Evolutionary conservation across 805 yeast species (phyloP), one percentile per base, ranked within the genome.

Genomic region (Wickerhamomyces subpelliculosus): DNA sequence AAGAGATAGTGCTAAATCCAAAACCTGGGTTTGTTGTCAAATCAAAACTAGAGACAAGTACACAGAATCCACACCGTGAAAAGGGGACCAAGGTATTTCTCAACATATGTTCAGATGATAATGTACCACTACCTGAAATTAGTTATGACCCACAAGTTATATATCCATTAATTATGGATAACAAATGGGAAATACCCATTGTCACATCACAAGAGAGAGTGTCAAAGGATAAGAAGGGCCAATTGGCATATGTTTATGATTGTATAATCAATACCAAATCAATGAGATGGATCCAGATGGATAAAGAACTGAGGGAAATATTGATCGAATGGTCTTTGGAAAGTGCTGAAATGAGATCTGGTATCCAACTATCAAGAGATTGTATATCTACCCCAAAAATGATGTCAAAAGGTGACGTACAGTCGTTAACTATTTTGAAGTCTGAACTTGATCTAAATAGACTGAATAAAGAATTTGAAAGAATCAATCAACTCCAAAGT

Each of bases 111-210:
- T 73, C 79, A 18, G 80, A 80, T 49, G 52, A 60, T 2, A 65
- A 71, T 21, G 80, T 87, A 0, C 95, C 94, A 4, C 51, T 64
- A 20, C 95, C 95, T 0, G 72, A 48, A 8, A 50, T 54, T 3
- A 57, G 58, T 3, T 83, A 80, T 50, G 68, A 72, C 27, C 78
- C 87, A 4, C 69, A 64, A 27, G 57, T 64, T 3, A 76, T 85
- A 2, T 78, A 78, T 48, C 78, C 81, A 1, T 57, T 76, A 36
- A 79, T 83, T 18, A 73, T 79, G 59, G 76, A 75, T 27, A 79
- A 79, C 50, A 68, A 81, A 51, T 88, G 96, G 95, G 88, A 83
- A 42, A 80, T 87, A 2, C 96, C 96, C 1, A 75, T 89, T 2
- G 71, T 84, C 2, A 76, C 85, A 0, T 78, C 90, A 0, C 66